Conservation (phyloP, 2,329 filamentous ascomycete species). For the Colletotrichum sp. region DNA sequence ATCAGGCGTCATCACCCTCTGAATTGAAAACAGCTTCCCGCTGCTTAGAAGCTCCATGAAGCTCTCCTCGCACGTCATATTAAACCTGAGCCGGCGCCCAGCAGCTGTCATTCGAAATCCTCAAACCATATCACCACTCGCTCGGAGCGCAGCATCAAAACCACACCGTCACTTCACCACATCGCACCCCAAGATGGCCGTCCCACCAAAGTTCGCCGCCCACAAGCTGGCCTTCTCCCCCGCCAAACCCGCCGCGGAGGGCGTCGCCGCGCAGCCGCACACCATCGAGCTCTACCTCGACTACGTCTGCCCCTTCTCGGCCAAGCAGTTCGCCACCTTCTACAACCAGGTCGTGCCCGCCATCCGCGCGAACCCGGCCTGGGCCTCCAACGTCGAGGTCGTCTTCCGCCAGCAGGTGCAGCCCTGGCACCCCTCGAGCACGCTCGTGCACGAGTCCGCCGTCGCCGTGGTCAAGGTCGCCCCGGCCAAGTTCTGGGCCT, state of each 20-base stretch:
- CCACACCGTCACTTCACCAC: background rate
- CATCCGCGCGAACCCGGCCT: slow-evolving; percentile 65
- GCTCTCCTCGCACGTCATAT: slow-evolving; percentile 1
- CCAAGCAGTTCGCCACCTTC: slow-evolving; percentile 77
- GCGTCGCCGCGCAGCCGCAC: slow-evolving; percentile 53
- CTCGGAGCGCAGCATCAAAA: background rate
- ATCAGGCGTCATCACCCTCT: background rate
- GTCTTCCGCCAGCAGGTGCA: slow-evolving; percentile 93
- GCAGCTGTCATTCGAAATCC: background rate
- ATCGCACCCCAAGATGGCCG: slow-evolving; percentile 61
- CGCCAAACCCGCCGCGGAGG: slow-evolving; percentile 33
- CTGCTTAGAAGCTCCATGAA: slow-evolving; percentile 9
- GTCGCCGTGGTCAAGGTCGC: slow-evolving; percentile 77
- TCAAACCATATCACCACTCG: background rate
- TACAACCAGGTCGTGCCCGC: slow-evolving; percentile 69
- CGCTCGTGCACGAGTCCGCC: slow-evolving; percentile 81
- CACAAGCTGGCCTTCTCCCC: slow-evolving; percentile 65
- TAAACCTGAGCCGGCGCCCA: slow-evolving; percentile 11
- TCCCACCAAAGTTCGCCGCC: slow-evolving; percentile 78
- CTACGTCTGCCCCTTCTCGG: slow-evolving; percentile 84
- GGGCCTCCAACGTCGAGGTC: slow-evolving; percentile 66
- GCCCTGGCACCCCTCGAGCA: slow-evolving; percentile 92
- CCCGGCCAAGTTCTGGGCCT: slow-evolving; percentile 80
- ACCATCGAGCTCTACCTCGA: slow-evolving; percentile 77
- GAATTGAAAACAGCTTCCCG: background rate